Percentiles rank a stretch among this genome's conserved stretches.
phyloP scores from a whole-genome alignment of 441 rosid genomes.

The Theobroma grandiflorum region DNA sequence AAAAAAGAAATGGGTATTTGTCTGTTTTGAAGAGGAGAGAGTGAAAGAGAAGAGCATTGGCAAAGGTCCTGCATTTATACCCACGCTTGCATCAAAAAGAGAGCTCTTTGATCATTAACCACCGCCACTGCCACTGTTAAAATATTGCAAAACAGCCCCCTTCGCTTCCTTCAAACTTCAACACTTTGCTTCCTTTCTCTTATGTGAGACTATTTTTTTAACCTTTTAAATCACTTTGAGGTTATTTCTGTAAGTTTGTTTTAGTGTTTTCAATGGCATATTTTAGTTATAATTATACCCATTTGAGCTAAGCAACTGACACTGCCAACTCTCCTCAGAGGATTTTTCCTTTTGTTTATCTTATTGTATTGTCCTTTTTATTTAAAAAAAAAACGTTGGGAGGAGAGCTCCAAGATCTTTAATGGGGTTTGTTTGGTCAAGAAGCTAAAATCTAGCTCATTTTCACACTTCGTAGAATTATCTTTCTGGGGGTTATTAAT shows the following conservation, averaged over 20 bases:
- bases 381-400: slow-evolving; percentile 39
- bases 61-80: slow-evolving; percentile 80
- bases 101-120: slow-evolving; percentile 80
- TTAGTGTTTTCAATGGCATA: slow-evolving; percentile 19
- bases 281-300: slow-evolving; percentile 43
- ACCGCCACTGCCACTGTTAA: slow-evolving; percentile 76
- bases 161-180: neutral
- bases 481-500: slow-evolving; percentile 1
- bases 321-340: slow-evolving; percentile 71
- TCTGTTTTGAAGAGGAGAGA: slow-evolving; percentile 32
- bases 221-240: neutral
- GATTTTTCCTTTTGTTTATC: slow-evolving; percentile 33
- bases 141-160: slow-evolving; percentile 29
- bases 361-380: slow-evolving; percentile 37
- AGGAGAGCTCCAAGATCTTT: slow-evolving; percentile 51
- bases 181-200: neutral
- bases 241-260: slow-evolving; percentile 8
- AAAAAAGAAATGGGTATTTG: slow-evolving; percentile 23
- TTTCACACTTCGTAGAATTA: slow-evolving; percentile 24
- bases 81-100: slow-evolving; percentile 98
- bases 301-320: slow-evolving; percentile 70
- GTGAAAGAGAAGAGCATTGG: slow-evolving; percentile 36
- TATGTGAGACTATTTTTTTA: neutral
- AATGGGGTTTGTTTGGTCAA: slow-evolving; percentile 59
- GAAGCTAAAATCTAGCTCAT: slow-evolving; percentile 48